These are phyloP conservation scores for Darksidea phi DNA, from an alignment of 495 filamentous ascomycete genomes.

Conservation along the genomic window DNA sequence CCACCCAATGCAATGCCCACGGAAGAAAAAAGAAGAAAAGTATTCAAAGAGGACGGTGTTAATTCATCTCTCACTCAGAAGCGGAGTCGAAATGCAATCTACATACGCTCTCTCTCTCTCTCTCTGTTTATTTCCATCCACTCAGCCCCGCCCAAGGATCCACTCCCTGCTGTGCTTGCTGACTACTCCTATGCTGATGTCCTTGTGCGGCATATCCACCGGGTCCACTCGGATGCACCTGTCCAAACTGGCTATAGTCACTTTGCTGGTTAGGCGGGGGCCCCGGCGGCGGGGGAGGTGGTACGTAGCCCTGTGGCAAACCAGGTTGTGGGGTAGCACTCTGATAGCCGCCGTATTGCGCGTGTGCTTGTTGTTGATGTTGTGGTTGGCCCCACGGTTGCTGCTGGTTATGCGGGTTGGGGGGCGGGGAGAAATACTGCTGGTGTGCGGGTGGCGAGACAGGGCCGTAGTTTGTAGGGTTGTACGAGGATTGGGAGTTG, in stretches of 20 bases:
- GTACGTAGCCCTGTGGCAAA: conserved; percentile 80
- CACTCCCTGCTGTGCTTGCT: conserved; percentile 49
- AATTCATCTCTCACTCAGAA: too few relatives aligned
- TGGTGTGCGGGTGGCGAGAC: conserved; percentile 42
- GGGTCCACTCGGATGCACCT: conserved; percentile 57
- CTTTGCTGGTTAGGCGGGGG: conserved; percentile 68
- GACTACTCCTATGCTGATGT: conserved; percentile 43
- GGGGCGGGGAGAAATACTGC: conserved; percentile 41
- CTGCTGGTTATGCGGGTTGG: conserved; percentile 11
- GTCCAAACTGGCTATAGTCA: conserved; percentile 51
- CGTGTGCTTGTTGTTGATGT: conserved; percentile 8
- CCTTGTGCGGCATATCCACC: conserved; percentile 57
- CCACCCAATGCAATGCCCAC: too few relatives aligned
- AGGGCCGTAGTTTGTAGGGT: conserved; percentile 44
- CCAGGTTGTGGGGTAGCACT: conserved; percentile 20
- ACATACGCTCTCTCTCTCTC: too few relatives aligned
- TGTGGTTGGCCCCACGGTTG: conserved; percentile 23
- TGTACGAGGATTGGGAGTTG: conserved; percentile 46
- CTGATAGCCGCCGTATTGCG: conserved; percentile 7
- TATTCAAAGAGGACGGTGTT: too few relatives aligned
- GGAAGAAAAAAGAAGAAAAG: too few relatives aligned
- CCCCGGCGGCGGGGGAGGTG: conserved; percentile 80
- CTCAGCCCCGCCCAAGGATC: conserved; percentile 85
- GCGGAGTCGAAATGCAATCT: too few relatives aligned
- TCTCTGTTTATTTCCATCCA: conserved; percentile 67